Evolutionary conservation across 208 protist genomes (phyloP), one percentile per base, ranked within the genome.

Genomic region (Balamuthia mandrillaris): DNA sequence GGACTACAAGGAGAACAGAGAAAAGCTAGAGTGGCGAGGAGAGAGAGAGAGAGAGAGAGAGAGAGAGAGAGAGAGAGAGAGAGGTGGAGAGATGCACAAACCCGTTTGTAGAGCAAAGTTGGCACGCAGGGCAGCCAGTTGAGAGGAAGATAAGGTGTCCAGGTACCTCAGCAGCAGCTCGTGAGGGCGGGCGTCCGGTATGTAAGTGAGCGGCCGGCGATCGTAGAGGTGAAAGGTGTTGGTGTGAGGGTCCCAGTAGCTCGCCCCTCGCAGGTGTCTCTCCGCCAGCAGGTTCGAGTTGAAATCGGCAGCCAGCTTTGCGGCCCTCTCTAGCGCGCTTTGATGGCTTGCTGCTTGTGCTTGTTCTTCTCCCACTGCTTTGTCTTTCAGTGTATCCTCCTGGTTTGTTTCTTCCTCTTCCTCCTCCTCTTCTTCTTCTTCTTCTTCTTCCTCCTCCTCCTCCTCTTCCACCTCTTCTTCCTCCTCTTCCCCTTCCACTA

Each of bases 211-310:
- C 31, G 18, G 37, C 68, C 68, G 58, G 21, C 42, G 12, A 2
- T 49, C 18, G 24, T 60, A 78, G 21, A 78, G 41, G 45, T 78
- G 68, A 58, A 47, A 7, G 1, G 68, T 39, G 68, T 33, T 42
- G 7, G 68, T 39, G 31, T 78, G 10, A 9, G 68, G 68, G 45
- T 78, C 68, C 68, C 68, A 78, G 45, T 78, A 78, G 45, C 68
- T 60, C 18, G 68, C 45, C 4, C 68, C 68, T 42, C 68, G 68
- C 2, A 58, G 44, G 68, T 58, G 42, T 42, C 68, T 42, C 31
- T 78, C 68, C 29, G 45, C 45, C 5, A 78, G 68, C 29, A 78
- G 29, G 27, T 35, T 21, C 29, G 68, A 21, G 68, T 78, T 78
- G 45, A 42, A 78, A 16, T 78, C 68, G 27, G 68, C 68, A 18